These are phyloP conservation scores for Larix sibirica DNA, from an alignment of 83 land plant species.

Conservation along the genomic window DNA sequence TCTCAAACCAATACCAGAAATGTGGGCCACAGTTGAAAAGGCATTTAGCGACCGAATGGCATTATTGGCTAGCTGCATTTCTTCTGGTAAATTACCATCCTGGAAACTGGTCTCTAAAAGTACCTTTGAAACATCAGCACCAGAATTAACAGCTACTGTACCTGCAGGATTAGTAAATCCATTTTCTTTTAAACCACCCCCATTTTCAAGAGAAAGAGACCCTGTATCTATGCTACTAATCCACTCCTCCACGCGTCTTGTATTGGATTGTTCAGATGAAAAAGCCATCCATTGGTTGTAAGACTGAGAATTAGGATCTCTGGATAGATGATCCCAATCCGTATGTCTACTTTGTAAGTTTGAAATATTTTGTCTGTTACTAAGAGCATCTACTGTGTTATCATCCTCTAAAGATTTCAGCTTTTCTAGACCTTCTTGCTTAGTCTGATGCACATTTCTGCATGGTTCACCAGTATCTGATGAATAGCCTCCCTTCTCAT, in stretches of 20 bases:
- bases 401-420: slow-evolving; percentile 11
- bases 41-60: slow-evolving; percentile 75
- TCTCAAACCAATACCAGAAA: slow-evolving; percentile 84
- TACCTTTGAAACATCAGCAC: slow-evolving; percentile 18
- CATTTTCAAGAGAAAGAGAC: slow-evolving; percentile 11
- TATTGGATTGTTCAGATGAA: slow-evolving; percentile 39
- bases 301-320: not conserved
- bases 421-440: slow-evolving; percentile 15
- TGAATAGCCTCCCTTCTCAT: slow-evolving; percentile 49
- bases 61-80: slow-evolving; percentile 57
- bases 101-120: not conserved
- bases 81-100: slow-evolving; percentile 22
- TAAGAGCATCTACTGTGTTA: not conserved
- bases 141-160: not conserved
- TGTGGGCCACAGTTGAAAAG: slow-evolving; percentile 81
- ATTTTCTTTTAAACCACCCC: not conserved
- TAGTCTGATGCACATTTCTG: slow-evolving; percentile 2
- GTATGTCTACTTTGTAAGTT: not conserved
- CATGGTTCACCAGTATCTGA: slow-evolving; percentile 56
- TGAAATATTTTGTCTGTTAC: not conserved
- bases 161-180: not conserved
- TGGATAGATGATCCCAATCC: not conserved
- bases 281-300: slow-evolving; percentile 73
- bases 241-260: slow-evolving; percentile 26
- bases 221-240: slow-evolving; percentile 22